Base-by-base conservation (phyloP, 2,329 filamentous ascomycete genomes). In the Diaporthe humulicola region DNA sequence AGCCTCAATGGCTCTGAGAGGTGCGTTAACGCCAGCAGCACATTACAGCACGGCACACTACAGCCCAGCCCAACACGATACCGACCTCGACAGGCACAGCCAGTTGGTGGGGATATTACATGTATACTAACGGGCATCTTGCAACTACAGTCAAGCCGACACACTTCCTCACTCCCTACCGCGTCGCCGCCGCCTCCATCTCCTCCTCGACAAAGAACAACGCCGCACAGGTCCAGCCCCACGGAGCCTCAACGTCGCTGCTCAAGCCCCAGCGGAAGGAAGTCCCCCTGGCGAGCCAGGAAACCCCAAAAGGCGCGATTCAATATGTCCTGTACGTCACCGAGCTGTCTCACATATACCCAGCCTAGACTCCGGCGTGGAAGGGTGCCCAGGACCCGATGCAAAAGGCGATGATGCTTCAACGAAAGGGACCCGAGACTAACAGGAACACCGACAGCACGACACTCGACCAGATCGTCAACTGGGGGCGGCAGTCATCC, bases 401-500 rank as follows among this genome's bases (percentile, higher is more conserved):
- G 15, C 7, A 10, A 9, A 48, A 30, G 12, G n/a, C 28, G 19
- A 19, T 6, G 10, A 19, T 33, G 8, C 25, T 33, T 5, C 3
- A 50, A 28, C 2, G 61, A 36, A 6, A n/a, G n/a, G n/a, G n/a
- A n/a, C n/a, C 4, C 3, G 64, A 54, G n/a, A 25, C 64, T 69
- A 33, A 52, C 33, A 30, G 15, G 28, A 22, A 61, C 60, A 19
- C 19, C 0, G 80, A 78, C 79, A 95, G 93, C 77, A 95, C 94
- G 72, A 93, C 93, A 7, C 89, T 95, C 81, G 94, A 97, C 83
- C 89, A 93, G 81, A 89, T 97, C 77, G 87, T 93, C 84, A 96
- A 96, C 87, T 97, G 95, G 95, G 93, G 91, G 50, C 92, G 95
- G 69, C 94, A 97, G 85, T 91, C 92, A 73, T 97, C 95, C 22